Evolutionary conservation across 2,329 filamentous ascomycete species (phyloP).

Genomic region (Bipolaris oryzae): DNA sequence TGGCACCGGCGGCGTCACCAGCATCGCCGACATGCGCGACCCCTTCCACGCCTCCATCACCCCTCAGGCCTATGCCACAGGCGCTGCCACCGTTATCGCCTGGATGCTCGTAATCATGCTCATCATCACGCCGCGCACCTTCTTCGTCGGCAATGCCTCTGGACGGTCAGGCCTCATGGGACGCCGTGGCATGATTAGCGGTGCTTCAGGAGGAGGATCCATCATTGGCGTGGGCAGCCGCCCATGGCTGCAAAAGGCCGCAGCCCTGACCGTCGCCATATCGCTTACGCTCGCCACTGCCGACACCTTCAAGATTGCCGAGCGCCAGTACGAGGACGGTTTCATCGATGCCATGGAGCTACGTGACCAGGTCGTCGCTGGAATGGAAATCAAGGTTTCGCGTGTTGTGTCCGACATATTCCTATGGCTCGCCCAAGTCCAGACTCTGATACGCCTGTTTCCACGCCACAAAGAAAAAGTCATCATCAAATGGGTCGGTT

Average conservation of each 20-base stretch:
- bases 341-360: conserved; percentile 79
- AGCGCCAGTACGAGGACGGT: conserved; percentile 78
- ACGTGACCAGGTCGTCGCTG: conserved; percentile 79
- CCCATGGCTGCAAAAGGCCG: conserved; percentile 84
- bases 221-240: conserved; percentile 87
- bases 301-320: conserved; percentile 85
- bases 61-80: conserved; percentile 90
- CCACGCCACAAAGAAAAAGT: conserved; percentile 97
- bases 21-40: conserved; percentile 72
- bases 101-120: conserved; percentile 95
- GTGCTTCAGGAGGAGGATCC: conserved; percentile 65
- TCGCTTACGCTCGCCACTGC: conserved; percentile 92
- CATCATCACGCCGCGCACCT: conserved; percentile 91
- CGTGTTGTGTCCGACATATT: conserved; percentile 95
- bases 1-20: conserved; percentile 47
- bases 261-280: conserved; percentile 69
- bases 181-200: conserved; percentile 81
- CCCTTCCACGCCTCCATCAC: conserved; percentile 95
- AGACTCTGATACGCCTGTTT: conserved; percentile 93
- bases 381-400: conserved; percentile 85
- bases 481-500: conserved; percentile 98
- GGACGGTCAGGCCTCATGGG: conserved; percentile 75
- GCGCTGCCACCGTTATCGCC: conserved; percentile 85
- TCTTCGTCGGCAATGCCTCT: conserved; percentile 76
- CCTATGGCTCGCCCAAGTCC: conserved; percentile 95